Evolutionary conservation across 345 rosid species (phyloP).

Genomic region (Stellera chamaejasme): DNA sequence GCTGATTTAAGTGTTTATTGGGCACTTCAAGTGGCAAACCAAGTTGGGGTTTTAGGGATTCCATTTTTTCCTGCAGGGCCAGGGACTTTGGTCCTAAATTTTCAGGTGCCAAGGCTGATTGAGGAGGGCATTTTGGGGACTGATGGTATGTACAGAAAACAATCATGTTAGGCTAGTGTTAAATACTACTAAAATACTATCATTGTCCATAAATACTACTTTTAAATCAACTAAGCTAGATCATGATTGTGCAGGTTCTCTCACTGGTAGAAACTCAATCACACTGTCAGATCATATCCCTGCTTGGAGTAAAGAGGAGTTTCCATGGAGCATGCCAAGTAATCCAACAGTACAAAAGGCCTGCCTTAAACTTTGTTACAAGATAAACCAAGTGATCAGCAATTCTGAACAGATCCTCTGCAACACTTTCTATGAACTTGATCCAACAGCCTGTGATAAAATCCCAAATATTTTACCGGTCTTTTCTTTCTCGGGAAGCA

Average conservation of each 20-base stretch:
- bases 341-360: background rate
- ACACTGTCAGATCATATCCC: constrained; percentile 12
- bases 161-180: too few relatives aligned
- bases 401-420: constrained; percentile 11
- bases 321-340: constrained; percentile 15
- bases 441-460: constrained; percentile 10
- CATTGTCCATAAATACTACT: too few relatives aligned
- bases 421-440: constrained; percentile 25
- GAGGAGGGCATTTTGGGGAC: constrained; percentile 6
- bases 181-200: too few relatives aligned
- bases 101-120: constrained; percentile 4
- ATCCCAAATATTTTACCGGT: constrained; percentile 17
- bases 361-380: background rate
- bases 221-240: too few relatives aligned
- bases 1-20: constrained; percentile 9
- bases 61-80: constrained; percentile 11
- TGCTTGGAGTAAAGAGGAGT: constrained; percentile 12
- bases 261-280: constrained; percentile 7
- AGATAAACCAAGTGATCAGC: background rate
- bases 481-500: constrained; percentile 18
- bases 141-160: constrained; percentile 6
- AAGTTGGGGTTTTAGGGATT: constrained; percentile 6
- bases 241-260: constrained; percentile 10
- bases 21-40: constrained; percentile 16
- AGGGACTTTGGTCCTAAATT: constrained; percentile 6